Evolutionary conservation across 306 rosid genomes (phyloP).

Genomic region (Cucurbita pepo): DNA sequence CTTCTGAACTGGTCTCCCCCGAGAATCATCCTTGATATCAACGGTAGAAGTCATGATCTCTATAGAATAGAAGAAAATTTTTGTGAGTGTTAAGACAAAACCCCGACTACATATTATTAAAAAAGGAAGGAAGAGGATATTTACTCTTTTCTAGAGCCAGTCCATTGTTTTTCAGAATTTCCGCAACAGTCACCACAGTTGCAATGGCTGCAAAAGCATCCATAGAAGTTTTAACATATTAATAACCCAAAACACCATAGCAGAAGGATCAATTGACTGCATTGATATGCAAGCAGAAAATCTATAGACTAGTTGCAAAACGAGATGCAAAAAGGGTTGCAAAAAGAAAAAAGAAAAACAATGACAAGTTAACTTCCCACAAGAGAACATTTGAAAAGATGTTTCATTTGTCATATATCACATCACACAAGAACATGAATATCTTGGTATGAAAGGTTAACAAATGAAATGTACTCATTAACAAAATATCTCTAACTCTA

Average conservation of each 20-base stretch:
- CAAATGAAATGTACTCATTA: not conserved
- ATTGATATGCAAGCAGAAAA: not conserved
- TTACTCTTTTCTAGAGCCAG: constrained; percentile 50
- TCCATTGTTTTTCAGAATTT: constrained; percentile 51
- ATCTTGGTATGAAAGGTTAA: not conserved
- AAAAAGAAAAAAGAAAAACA: not conserved
- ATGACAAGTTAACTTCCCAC: not conserved
- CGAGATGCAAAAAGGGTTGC: too few species aligned
- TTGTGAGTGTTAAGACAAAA: not conserved
- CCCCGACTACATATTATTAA: not conserved
- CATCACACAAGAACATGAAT: not conserved
- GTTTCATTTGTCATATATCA: not conserved
- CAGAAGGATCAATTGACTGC: not conserved
- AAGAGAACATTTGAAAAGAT: not conserved
- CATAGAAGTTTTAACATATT: not conserved
- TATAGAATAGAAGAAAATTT: constrained; percentile 5
- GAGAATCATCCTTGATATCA: constrained; percentile 51
- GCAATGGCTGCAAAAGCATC: constrained; percentile 32
- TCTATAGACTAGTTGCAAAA: not conserved
- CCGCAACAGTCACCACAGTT: constrained; percentile 48
- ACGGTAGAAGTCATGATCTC: constrained; percentile 48
- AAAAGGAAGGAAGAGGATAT: not conserved
- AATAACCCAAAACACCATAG: not conserved
- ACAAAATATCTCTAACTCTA: not conserved
- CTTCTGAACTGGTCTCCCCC: constrained; percentile 43